These are phyloP conservation scores for Sporothrix mexicana DNA, from an alignment of 2,329 filamentous ascomycete species.

Conservation along the genomic window DNA sequence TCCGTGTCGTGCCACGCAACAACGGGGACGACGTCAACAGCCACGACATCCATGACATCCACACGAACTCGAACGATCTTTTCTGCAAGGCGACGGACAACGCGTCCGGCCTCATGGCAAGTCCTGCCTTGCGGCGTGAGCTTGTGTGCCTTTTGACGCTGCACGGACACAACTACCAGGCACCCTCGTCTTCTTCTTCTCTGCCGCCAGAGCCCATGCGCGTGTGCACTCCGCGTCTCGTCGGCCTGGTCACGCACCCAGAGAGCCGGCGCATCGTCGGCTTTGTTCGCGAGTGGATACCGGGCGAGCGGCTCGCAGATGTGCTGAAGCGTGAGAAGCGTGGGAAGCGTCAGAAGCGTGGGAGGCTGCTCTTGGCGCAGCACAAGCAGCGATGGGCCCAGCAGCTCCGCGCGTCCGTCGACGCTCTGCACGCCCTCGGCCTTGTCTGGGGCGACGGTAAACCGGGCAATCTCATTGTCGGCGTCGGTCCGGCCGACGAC, in stretches of 20 bases:
- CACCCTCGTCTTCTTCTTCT: slow-evolving; percentile 11
- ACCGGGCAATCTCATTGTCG: slow-evolving; percentile 47
- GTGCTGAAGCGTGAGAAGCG: slow-evolving; percentile 25
- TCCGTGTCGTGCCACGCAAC: slow-evolving; percentile 24
- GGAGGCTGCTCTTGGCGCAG: background rate
- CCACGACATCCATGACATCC: slow-evolving; percentile 8
- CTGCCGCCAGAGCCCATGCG: slow-evolving; percentile 22
- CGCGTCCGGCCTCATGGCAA: background rate
- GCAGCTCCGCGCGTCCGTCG: slow-evolving; percentile 42
- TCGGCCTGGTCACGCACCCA: slow-evolving; percentile 31
- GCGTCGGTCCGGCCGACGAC: slow-evolving; percentile 36
- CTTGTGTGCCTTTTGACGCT: slow-evolving; percentile 17
- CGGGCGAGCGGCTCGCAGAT: slow-evolving; percentile 15
- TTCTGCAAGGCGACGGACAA: slow-evolving; percentile 25
- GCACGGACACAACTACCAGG: slow-evolving; percentile 19
- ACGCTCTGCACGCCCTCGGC: slow-evolving; percentile 41
- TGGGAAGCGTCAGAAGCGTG: slow-evolving; percentile 6
- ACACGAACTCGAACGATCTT: slow-evolving; percentile 14
- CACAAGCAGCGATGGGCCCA: slow-evolving; percentile 29
- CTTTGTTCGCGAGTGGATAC: slow-evolving; percentile 32
- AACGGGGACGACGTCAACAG: slow-evolving; percentile 6
- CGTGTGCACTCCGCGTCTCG: slow-evolving; percentile 29
- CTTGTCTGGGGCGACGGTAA: slow-evolving; percentile 46
- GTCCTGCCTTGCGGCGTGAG: slow-evolving; percentile 15
- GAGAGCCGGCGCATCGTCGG: slow-evolving; percentile 26